Evolutionary conservation across 495 filamentous ascomycete genomes (phyloP), one percentile per base, ranked within the genome.

Genomic region (Entonaema liquescens): DNA sequence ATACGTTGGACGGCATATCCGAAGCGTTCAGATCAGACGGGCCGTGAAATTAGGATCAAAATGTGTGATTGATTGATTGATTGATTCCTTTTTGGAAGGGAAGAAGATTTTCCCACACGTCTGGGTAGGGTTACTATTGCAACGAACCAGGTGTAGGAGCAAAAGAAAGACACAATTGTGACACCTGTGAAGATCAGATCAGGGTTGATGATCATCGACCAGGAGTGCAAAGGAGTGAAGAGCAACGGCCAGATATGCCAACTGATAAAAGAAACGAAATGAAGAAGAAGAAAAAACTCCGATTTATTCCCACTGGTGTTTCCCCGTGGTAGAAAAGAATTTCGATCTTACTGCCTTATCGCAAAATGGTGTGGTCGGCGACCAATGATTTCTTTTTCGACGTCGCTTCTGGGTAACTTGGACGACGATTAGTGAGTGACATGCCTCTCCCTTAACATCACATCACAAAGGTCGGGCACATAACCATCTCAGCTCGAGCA

Each of bases 1-100:
- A 65, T 1, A 36, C 56, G 60, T 58, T 58, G n/a, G 50, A 59
- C 29, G 47, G 54, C 70, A 72, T 65, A 26, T 52, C 50, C 17
- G 35, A 67, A 56, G 25, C 38, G n/a, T 53, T 53, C 29, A 12
- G 23, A 53, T 33, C 31, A n/a, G 13, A 19, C 25, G 25, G 26
- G 7, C 4, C 2, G 15, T 17, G 25, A 25, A 6, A 25, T 17
- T 31, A 31, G n/a, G 28, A 54, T 38, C 44, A 19, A 19, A 36
- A 33, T 33, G 31, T 33, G 31, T n/a, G n/a, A n/a, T n/a, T n/a
- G n/a, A n/a, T n/a, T n/a, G n/a, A n/a, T n/a, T n/a, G 11, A 33
- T 33, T 2, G 31, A 7, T 33, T 33, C 5, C 5, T 33, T 53
- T 54, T 36, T 17, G 6, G 6, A 61, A 53, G 17, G 52, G 12